These are phyloP conservation scores for Pyrus pyrifolia DNA, from an alignment of 306 rosid species.

Conservation along the genomic window DNA sequence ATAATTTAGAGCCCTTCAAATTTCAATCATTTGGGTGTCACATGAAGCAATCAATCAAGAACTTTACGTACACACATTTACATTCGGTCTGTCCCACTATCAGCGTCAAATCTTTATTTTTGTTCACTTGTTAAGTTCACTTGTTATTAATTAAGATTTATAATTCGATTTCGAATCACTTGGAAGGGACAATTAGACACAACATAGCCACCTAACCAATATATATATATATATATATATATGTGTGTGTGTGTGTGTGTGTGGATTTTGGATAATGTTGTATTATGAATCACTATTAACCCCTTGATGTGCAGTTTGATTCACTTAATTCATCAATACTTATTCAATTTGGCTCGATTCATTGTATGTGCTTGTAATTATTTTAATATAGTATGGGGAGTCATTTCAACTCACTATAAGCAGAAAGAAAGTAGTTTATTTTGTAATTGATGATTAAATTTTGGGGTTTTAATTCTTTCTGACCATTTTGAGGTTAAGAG, in stretches of 20 bases:
- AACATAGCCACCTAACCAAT: constrained; percentile 20
- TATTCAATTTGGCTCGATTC: no score
- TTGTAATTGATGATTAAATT: no score
- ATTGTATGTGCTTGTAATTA: no score
- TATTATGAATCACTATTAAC: constrained; percentile 13
- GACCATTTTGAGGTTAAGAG: background rate
- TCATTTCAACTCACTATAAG: no score
- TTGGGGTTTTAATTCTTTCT: no score
- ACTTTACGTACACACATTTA: no score
- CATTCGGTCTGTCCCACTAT: background rate
- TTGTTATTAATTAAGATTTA: background rate
- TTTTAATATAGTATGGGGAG: background rate
- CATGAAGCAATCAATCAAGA: no score
- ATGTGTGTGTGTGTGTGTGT: no score
- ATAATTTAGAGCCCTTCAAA: background rate
- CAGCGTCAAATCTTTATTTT: background rate
- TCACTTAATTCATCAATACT: background rate
- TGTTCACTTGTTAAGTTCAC: background rate
- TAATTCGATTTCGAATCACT: background rate
- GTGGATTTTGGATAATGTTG: constrained; percentile 21
- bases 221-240: background rate
- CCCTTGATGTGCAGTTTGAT: background rate
- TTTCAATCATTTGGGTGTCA: no score
- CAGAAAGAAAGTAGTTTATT: no score
- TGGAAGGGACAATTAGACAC: constrained; percentile 10